Conservation (phyloP, 1,284 basidiomycete genomes). For the Cystobasidium sp. region DNA sequence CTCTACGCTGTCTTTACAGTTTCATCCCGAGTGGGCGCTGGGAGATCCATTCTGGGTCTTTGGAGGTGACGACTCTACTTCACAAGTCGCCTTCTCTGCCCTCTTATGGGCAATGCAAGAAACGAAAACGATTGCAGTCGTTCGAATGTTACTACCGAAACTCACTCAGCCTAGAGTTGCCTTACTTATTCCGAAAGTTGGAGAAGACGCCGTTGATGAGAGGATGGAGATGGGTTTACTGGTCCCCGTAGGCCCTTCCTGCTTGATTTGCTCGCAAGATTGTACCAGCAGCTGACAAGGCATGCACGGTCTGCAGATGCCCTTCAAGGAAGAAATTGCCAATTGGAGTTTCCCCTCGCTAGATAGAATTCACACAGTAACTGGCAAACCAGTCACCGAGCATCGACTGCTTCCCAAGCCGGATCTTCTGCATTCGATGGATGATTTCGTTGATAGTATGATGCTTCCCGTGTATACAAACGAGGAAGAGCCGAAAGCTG, state of each 20-base stretch:
- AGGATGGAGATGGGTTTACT: slow-evolving; percentile 38
- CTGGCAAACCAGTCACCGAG: slow-evolving; percentile 36
- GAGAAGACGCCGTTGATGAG: slow-evolving; percentile 27
- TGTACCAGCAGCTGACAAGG: not conserved
- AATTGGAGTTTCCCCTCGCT: slow-evolving; percentile 41
- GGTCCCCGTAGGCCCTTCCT: slow-evolving; percentile 5
- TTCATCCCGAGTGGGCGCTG: slow-evolving; percentile 39
- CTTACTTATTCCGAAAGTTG: slow-evolving; percentile 33
- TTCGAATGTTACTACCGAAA: slow-evolving; percentile 25
- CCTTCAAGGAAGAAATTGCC: slow-evolving; percentile 41
- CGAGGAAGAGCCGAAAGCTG: slow-evolving; percentile 16
- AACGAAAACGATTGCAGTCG: slow-evolving; percentile 17
- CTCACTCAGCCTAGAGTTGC: slow-evolving; percentile 17
- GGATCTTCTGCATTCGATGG: slow-evolving; percentile 34
- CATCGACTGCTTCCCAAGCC: slow-evolving; percentile 37
- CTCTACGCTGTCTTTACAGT: no score
- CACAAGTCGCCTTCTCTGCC: slow-evolving; percentile 22
- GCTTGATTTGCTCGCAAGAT: not conserved
- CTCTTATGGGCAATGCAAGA: slow-evolving; percentile 35
- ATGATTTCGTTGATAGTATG: slow-evolving; percentile 41
- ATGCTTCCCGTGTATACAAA: slow-evolving; percentile 34
- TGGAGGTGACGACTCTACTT: slow-evolving; percentile 12
- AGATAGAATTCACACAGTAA: slow-evolving; percentile 35
- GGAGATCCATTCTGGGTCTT: slow-evolving; percentile 42
- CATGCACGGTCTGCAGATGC: slow-evolving; percentile 20